Conservation (phyloP, 2,329 filamentous ascomycete genomes). For the Ilyonectria mors-panacis region DNA sequence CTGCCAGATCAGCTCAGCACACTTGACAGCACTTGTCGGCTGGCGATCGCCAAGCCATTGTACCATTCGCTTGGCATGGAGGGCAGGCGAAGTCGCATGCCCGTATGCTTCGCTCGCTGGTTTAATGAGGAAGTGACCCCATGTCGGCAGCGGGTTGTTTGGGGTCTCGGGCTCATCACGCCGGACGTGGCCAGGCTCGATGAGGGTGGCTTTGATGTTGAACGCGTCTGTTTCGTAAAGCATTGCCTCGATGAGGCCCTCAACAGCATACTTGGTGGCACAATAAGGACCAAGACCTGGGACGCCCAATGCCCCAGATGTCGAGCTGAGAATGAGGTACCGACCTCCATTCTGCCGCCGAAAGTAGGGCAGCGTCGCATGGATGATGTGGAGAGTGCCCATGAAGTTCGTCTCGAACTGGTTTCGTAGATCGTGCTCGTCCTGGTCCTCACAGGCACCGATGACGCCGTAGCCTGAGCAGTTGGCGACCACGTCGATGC, state of each 20-base stretch:
- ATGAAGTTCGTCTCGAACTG: constrained; percentile 99
- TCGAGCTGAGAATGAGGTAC: constrained; percentile 96
- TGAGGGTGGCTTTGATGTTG: constrained; percentile 93
- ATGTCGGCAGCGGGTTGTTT: constrained; percentile 74
- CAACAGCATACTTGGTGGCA: constrained; percentile 96
- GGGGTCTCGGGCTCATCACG: constrained; percentile 81
- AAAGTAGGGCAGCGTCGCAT: constrained; percentile 90
- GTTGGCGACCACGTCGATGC: constrained; percentile 91
- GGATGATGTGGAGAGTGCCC: constrained; percentile 93
- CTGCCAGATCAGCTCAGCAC: constrained; percentile 94
- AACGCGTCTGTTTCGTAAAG: constrained; percentile 93
- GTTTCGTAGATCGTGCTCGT: constrained; percentile 93
- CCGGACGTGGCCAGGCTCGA: constrained; percentile 90
- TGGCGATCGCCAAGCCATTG: constrained; percentile 96
- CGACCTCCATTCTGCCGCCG: constrained; percentile 81
- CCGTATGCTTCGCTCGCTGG: constrained; percentile 86
- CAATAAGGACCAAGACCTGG: constrained; percentile 95
- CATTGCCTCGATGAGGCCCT: constrained; percentile 96
- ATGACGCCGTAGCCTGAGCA: constrained; percentile 97
- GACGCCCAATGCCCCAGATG: constrained; percentile 91
- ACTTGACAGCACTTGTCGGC: constrained; percentile 92
- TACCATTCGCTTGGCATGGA: constrained; percentile 91
- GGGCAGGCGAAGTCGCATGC: constrained; percentile 82
- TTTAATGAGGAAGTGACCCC: constrained; percentile 94
- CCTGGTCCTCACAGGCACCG: constrained; percentile 95